Conservation (phyloP, 1,284 basidiomycete genomes). For the Trametes polyzona region DNA sequence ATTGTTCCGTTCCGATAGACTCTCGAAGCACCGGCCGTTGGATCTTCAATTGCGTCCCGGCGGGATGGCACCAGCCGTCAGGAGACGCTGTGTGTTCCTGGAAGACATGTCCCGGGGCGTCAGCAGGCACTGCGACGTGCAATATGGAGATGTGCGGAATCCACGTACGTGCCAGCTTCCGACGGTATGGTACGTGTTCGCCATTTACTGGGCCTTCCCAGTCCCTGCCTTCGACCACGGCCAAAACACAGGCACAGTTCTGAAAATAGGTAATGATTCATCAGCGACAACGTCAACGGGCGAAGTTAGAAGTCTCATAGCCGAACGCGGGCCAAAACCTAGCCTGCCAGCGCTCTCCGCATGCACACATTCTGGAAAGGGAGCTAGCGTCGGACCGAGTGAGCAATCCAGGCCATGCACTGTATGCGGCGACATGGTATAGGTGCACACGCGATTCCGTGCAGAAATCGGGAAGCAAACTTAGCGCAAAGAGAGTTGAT, state of each 20-base stretch:
- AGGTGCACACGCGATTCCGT: not conserved
- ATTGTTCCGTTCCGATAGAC: not conserved
- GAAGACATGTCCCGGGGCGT: not conserved
- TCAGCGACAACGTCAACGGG: not conserved
- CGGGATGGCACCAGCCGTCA: not conserved
- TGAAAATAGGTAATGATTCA: conserved; percentile 2
- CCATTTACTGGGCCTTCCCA: not conserved
- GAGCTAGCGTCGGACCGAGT: too few species aligned
- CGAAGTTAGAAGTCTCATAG: not conserved
- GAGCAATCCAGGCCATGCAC: not conserved
- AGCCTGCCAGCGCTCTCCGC: not conserved
- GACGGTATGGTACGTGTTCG: not conserved
- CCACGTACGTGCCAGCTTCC: not conserved
- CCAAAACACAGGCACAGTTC: conserved; percentile 44
- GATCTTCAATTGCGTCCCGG: not conserved
- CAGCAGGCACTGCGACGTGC: too few species aligned
- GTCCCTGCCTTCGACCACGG: conserved; percentile 26
- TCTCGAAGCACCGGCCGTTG: not conserved
- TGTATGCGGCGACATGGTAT: not conserved
- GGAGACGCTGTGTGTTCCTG: conserved; percentile 1
- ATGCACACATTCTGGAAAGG: not conserved
- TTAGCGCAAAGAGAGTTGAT: not conserved
- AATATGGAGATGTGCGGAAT: too few species aligned
- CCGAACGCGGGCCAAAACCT: not conserved
- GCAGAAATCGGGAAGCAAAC: not conserved